Percentiles rank a stretch among this genome's conserved stretches.
Evolutionary conservation across 2,329 filamentous ascomycete genomes (phyloP).

Genomic region (Ceratocystis smalleyi): DNA sequence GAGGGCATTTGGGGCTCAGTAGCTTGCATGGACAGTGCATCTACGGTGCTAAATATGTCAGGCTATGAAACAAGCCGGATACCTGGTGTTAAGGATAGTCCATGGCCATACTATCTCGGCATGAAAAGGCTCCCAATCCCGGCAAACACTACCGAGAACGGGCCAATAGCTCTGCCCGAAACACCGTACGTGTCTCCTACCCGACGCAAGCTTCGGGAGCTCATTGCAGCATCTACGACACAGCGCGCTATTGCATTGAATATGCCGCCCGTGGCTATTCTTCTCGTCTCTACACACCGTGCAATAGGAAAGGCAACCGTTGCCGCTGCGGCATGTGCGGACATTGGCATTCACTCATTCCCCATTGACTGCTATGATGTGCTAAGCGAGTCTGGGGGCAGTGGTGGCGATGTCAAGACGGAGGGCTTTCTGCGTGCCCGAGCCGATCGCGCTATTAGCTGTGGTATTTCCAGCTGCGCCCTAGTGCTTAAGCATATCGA

Average conservation of each 20-base stretch:
- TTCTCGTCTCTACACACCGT: slow-evolving; percentile 81
- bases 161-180: slow-evolving; percentile 30
- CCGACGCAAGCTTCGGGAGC: slow-evolving; percentile 59
- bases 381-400: slow-evolving; percentile 56
- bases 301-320: slow-evolving; percentile 83
- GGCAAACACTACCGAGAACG: slow-evolving; percentile 20
- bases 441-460: slow-evolving; percentile 76
- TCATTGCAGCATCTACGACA: slow-evolving; percentile 80
- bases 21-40: slow-evolving; percentile 69
- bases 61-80: slow-evolving; percentile 72
- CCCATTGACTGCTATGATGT: slow-evolving; percentile 85
- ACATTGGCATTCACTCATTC: slow-evolving; percentile 83
- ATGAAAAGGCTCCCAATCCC: slow-evolving; percentile 48
- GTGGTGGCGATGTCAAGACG: slow-evolving; percentile 67
- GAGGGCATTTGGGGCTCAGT: slow-evolving; percentile 72
- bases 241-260: slow-evolving; percentile 71
- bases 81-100: slow-evolving; percentile 58
- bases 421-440: slow-evolving; percentile 79
- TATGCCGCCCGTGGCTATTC: slow-evolving; percentile 73
- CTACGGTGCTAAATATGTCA: slow-evolving; percentile 80
- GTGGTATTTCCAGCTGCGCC: slow-evolving; percentile 68
- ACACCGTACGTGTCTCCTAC: slow-evolving; percentile 41
- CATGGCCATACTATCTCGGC: slow-evolving; percentile 83
- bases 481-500: slow-evolving; percentile 84
- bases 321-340: slow-evolving; percentile 61